Evolutionary conservation across 768 basidiomycete species (phyloP).

Genomic region (Imleria badia): DNA sequence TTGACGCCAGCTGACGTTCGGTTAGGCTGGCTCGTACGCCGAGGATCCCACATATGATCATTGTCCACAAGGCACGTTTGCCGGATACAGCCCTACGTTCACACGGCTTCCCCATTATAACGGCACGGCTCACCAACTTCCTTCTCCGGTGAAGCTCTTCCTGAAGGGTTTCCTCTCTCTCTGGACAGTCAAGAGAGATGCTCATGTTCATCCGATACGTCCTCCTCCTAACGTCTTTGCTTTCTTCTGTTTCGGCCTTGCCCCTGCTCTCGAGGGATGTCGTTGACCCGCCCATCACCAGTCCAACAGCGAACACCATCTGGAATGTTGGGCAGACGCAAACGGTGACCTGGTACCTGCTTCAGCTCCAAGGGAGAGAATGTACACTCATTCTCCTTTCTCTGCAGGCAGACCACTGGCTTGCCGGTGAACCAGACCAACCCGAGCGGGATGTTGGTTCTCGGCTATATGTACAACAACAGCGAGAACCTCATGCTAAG

Average conservation of each 20-base stretch:
- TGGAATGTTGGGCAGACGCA: conserved; percentile 46
- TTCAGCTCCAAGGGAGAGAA: conserved; percentile 29
- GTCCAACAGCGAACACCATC: conserved; percentile 39
- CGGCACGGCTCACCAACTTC: not conserved
- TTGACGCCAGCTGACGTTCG: not conserved
- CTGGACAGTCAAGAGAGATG: conserved; percentile 13
- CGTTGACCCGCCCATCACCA: conserved; percentile 47
- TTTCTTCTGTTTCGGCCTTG: conserved; percentile 26
- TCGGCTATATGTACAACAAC: conserved; percentile 23
- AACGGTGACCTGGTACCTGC: conserved; percentile 49
- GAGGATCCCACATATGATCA: conserved; percentile 7
- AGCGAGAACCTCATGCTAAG: conserved; percentile 34
- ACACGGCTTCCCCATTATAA: conserved; percentile 24
- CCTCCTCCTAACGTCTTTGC: conserved; percentile 21
- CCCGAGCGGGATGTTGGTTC: conserved; percentile 32
- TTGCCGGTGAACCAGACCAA: conserved; percentile 32
- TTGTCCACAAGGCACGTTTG: not conserved
- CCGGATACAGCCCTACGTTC: conserved; percentile 19
- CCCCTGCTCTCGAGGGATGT: conserved; percentile 44
- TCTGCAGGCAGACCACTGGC: conserved; percentile 14
- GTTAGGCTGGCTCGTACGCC: not conserved
- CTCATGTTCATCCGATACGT: conserved; percentile 26
- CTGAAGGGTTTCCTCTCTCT: conserved; percentile 18
- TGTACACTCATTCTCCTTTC: conserved; percentile 37
- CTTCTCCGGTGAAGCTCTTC: conserved; percentile 14